Evolutionary conservation across 352 stramenopile genomes (phyloP).

Genomic region (Pythium aphanidermatum): DNA sequence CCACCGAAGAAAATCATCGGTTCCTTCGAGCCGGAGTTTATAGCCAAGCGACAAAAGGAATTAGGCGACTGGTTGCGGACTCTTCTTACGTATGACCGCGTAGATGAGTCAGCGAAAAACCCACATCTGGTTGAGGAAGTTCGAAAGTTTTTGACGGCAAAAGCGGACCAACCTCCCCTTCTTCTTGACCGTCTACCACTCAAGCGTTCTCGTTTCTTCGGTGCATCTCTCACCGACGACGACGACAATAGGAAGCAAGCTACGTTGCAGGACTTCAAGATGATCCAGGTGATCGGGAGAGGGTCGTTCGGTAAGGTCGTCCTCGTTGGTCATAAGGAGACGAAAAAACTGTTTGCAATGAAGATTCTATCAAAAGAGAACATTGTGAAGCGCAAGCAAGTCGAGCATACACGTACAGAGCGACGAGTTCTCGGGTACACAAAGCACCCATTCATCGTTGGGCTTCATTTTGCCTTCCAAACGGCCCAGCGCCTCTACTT

Average conservation of each 20-base stretch:
- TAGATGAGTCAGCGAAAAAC: conserved; percentile 68
- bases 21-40: conserved; percentile 77
- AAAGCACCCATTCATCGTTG: conserved; percentile 85
- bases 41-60: conserved; percentile 63
- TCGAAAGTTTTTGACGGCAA: conserved; percentile 72
- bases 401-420: conserved; percentile 86
- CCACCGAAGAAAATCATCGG: conserved; percentile 82
- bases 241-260: conserved; percentile 41
- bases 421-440: conserved; percentile 79
- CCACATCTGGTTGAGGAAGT: conserved; percentile 74
- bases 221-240: conserved; percentile 51
- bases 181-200: conserved; percentile 57
- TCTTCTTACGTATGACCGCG: conserved; percentile 64
- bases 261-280: conserved; percentile 68
- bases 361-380: conserved; percentile 90
- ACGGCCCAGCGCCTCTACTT: conserved; percentile 94
- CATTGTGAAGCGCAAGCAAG: conserved; percentile 87
- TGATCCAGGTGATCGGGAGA: conserved; percentile 88
- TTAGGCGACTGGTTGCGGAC: conserved; percentile 61
- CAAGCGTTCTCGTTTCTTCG: conserved; percentile 64
- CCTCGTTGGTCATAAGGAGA: conserved; percentile 80
- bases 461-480: conserved; percentile 84
- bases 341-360: conserved; percentile 87
- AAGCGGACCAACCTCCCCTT: conserved; percentile 77
- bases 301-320: conserved; percentile 91